Evolutionary conservation across 768 basidiomycete species (phyloP).

Genomic region (Tylopilus subfusipes): DNA sequence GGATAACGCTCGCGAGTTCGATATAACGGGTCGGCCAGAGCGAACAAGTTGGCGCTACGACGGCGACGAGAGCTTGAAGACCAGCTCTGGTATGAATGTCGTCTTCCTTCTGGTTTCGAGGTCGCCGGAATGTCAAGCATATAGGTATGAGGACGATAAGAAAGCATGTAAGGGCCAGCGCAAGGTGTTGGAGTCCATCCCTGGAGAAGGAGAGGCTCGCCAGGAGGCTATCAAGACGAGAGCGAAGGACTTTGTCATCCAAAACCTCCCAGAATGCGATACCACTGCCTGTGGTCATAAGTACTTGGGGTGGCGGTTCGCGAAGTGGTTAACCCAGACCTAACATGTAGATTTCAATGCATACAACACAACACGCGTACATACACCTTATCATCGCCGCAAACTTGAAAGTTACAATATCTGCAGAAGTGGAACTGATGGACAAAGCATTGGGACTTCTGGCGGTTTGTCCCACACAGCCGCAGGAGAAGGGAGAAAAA

Average conservation of each 20-base stretch:
- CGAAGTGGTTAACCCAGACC: no score
- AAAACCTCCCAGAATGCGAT: constrained; percentile 4
- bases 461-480: no score
- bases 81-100: constrained; percentile 15
- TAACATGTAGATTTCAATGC: no score
- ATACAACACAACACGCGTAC: background rate
- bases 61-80: constrained; percentile 37
- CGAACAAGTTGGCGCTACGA: constrained; percentile 44
- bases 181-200: background rate
- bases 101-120: constrained; percentile 6
- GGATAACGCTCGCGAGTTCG: constrained; percentile 24
- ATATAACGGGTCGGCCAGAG: constrained; percentile 43
- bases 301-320: background rate
- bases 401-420: no score
- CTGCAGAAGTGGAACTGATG: no score
- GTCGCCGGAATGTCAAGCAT: constrained; percentile 7
- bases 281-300: constrained; percentile 4
- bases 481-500: background rate
- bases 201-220: background rate
- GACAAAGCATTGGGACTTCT: no score
- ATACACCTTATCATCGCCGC: no score
- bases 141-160: constrained; percentile 6
- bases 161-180: background rate
- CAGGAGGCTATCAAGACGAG: background rate
- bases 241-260: background rate